Evolutionary conservation across 192 early-diverging fungal species (phyloP), one percentile per base, ranked within the genome.

Genomic region (Podila clonocystis): DNA sequence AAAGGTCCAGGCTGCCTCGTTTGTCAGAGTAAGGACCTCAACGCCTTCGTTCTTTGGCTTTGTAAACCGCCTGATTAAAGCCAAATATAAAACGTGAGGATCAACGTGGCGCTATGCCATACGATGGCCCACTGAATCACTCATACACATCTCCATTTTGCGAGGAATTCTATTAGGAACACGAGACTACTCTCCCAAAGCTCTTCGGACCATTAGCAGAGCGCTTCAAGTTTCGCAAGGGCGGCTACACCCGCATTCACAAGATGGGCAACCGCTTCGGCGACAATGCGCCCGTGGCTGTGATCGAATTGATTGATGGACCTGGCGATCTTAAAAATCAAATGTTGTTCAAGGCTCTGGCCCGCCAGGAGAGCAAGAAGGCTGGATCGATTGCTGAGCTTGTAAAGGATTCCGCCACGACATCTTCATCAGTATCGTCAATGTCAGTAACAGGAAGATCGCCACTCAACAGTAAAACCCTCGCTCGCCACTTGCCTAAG

Each of bases 191-290:
- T 0, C 80, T 99, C 45, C 93, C 95, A 28, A 94, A 96, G 71
- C 82, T 98, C 45, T 91, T 94, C 72, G 88, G 89, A 34, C 89
- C 94, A 31, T 84, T 98, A 19, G 94, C 94, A n/a, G 90, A 91
- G 62, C 91, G 96, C 34, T 99, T 93, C 85, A 85, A 89, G 34
- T 79, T 74, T 26, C 92, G 94, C 29, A 73, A 87, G 26, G 95
- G 96, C 57, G 96, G 96, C 38, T 99, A 96, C 87, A 96, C 95
- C 8, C 95, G 97, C 34, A 87, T 99, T 30, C 89, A 94, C 65
- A 86, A 87, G 31, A 87, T 92, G 63, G 95, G 95, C 29, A 89
- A 86, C 83, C 91, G 93, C 61, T 87, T 91, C 58, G 89, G 91
- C 49, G 97, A 98, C 83, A 86, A 93, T 69, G 95, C 96, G 2